These are phyloP conservation scores for Asterochloris sp. DNA, from an alignment of 139 green algal genomes.

Conservation along the genomic window DNA sequence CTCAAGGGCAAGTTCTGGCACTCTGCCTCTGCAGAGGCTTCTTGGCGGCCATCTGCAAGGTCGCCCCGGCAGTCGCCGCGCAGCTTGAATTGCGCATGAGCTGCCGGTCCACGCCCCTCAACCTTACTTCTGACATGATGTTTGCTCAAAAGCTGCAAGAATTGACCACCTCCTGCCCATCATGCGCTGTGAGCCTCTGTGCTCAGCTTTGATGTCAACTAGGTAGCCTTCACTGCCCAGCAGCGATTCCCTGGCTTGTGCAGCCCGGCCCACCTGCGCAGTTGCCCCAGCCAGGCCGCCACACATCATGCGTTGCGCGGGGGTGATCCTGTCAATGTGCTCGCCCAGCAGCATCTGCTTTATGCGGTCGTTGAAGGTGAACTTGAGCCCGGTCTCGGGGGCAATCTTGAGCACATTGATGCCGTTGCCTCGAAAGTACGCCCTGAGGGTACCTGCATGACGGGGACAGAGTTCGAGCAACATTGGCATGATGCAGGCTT, in stretches of 20 bases:
- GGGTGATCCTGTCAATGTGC: constrained; percentile 54
- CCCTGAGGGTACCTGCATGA: constrained; percentile 52
- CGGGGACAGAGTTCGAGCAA: neutral
- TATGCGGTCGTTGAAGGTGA: constrained; percentile 77
- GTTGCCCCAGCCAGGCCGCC: constrained; percentile 65
- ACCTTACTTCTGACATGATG: too few relatives aligned
- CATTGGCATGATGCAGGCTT: neutral
- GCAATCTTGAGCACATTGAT: constrained; percentile 92
- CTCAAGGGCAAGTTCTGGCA: too few relatives aligned
- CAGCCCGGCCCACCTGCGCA: constrained; percentile 46
- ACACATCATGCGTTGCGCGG: constrained; percentile 55
- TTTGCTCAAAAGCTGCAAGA: too few relatives aligned
- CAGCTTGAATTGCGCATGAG: too few relatives aligned
- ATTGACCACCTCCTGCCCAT: too few relatives aligned
- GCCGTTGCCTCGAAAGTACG: constrained; percentile 89
- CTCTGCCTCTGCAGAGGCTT: too few relatives aligned
- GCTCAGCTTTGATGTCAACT: neutral
- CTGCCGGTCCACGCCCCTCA: too few relatives aligned
- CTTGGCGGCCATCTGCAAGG: too few relatives aligned
- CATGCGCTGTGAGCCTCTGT: too few relatives aligned
- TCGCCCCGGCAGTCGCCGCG: too few relatives aligned
- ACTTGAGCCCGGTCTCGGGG: constrained; percentile 83
- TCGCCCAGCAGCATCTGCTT: constrained; percentile 56
- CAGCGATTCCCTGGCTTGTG: too few relatives aligned
- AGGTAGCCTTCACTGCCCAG: too few relatives aligned